A percentile compares a stretch with the other conserved stretches of the same genome.
Evolutionary conservation across 306 rosid species (phyloP).

Genomic region (Fagus crenata): DNA sequence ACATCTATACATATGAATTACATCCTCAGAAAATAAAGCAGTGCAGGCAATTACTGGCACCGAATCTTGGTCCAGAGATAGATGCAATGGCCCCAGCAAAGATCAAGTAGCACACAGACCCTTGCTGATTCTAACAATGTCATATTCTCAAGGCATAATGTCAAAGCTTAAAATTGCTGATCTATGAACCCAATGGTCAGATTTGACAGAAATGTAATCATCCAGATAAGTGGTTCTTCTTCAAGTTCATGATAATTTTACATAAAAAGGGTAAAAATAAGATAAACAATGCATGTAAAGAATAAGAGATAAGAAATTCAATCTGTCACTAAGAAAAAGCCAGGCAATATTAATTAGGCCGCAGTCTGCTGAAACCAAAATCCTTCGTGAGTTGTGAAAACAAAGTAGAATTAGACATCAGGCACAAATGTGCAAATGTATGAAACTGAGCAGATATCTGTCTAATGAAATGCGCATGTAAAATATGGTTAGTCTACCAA

Average conservation of each 20-base stretch:
- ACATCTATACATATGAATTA: not conserved
- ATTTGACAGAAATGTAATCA: not conserved
- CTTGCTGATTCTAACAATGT: not conserved
- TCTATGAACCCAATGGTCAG: not conserved
- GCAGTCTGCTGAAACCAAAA: not conserved
- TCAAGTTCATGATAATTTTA: constrained; percentile 10
- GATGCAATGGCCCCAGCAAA: not conserved
- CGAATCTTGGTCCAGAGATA: not conserved
- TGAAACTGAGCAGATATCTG: constrained; percentile 14
- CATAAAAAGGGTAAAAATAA: not conserved
- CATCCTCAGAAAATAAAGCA: not conserved
- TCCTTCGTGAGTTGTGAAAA: not conserved
- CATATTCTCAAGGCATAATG: not conserved
- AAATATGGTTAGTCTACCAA: constrained; percentile 24
- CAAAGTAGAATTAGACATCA: not conserved
- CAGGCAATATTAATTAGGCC: not conserved
- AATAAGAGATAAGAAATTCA: not conserved
- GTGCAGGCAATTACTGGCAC: not conserved
- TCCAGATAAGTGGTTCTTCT: constrained; percentile 17
- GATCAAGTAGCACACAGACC: not conserved
- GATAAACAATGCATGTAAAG: not conserved
- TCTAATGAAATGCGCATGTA: not conserved
- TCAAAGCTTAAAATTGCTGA: not conserved
- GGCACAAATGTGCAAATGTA: not conserved
- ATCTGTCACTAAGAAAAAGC: not conserved